Conservation (phyloP, 495 filamentous ascomycete species). For the Aspergillus coremiiformis region DNA sequence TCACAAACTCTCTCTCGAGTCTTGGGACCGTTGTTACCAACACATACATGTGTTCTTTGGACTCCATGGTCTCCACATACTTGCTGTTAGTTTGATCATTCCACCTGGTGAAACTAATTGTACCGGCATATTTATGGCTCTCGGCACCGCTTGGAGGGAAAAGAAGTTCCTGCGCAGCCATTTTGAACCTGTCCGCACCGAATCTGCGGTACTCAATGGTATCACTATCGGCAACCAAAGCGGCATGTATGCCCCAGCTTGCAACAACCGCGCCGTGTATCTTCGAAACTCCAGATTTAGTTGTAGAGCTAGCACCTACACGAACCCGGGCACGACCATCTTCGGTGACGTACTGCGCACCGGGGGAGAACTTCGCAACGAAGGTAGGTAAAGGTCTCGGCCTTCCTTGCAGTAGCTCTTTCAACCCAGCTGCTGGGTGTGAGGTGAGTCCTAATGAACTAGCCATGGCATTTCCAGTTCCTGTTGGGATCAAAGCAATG, state of each 20-base stretch:
- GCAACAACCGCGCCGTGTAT: slow-evolving; percentile 76
- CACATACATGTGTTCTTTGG: slow-evolving; percentile 59
- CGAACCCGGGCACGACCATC: slow-evolving; percentile 26
- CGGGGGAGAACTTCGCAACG: slow-evolving; percentile 57
- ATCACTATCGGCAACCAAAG: slow-evolving; percentile 81
- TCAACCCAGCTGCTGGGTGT: slow-evolving; percentile 22
- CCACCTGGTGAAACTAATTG: slow-evolving; percentile 37
- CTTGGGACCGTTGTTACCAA: slow-evolving; percentile 68
- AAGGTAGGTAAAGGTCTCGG: slow-evolving; percentile 46
- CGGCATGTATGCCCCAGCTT: slow-evolving; percentile 82
- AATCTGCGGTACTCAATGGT: slow-evolving; percentile 65
- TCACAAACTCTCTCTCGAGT: slow-evolving; percentile 70
- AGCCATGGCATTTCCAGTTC: slow-evolving; percentile 86
- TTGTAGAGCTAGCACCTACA: slow-evolving; percentile 6
- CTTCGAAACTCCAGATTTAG: slow-evolving; percentile 20
- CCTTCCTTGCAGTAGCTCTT: slow-evolving; percentile 42
- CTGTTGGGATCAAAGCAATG: slow-evolving; percentile 64
- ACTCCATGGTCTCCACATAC: slow-evolving; percentile 22
- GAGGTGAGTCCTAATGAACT: slow-evolving; percentile 48
- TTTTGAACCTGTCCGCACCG: slow-evolving; percentile 69
- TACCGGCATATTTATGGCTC: slow-evolving; percentile 63
- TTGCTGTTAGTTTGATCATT: slow-evolving; percentile 17
- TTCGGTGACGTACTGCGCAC: slow-evolving; percentile 40
- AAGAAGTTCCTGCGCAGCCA: slow-evolving; percentile 71
- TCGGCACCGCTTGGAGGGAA: slow-evolving; percentile 48